Percentiles rank a stretch among this genome's conserved stretches.
These are phyloP conservation scores for Xerocomellus chrysenteron DNA, from an alignment of 768 basidiomycete genomes.

Conservation along the genomic window DNA sequence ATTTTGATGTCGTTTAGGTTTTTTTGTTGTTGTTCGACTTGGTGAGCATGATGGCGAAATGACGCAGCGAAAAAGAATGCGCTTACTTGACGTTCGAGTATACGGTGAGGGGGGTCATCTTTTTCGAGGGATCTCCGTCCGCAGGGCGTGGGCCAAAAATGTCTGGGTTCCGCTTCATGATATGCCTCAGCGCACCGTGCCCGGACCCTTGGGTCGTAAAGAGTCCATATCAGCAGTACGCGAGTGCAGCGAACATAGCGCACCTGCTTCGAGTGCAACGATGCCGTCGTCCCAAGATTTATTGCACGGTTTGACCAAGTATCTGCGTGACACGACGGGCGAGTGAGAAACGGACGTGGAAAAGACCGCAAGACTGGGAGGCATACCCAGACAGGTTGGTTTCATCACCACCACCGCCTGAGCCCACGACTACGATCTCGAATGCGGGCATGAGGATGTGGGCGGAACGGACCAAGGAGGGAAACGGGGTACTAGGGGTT, in stretches of 20 bases:
- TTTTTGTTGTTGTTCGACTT: background rate
- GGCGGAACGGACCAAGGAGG: background rate
- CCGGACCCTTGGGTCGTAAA: constrained; percentile 63
- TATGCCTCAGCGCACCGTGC: constrained; percentile 67
- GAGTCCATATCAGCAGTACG: background rate
- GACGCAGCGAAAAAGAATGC: background rate
- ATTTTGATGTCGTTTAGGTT: background rate
- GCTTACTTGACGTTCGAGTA: constrained; percentile 36
- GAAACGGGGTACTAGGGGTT: background rate
- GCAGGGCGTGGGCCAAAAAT: constrained; percentile 43
- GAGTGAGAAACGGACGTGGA: constrained; percentile 7
- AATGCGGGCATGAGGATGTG: constrained; percentile 47
- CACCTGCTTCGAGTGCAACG: constrained; percentile 86
- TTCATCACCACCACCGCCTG: constrained; percentile 89
- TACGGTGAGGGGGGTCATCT: constrained; percentile 24
- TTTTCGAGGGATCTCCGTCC: constrained; percentile 12
- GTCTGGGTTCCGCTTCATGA: constrained; percentile 55
- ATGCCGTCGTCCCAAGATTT: constrained; percentile 78
- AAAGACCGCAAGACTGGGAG: background rate
- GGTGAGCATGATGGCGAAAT: background rate
- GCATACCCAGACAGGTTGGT: constrained; percentile 84
- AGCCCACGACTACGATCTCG: constrained; percentile 75
- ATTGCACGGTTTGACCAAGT: constrained; percentile 74
- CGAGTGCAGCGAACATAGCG: background rate
- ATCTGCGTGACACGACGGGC: constrained; percentile 46